Evolutionary conservation across 2,329 filamentous ascomycete species (phyloP).

Genomic region (Aspergillus puulaauensis): DNA sequence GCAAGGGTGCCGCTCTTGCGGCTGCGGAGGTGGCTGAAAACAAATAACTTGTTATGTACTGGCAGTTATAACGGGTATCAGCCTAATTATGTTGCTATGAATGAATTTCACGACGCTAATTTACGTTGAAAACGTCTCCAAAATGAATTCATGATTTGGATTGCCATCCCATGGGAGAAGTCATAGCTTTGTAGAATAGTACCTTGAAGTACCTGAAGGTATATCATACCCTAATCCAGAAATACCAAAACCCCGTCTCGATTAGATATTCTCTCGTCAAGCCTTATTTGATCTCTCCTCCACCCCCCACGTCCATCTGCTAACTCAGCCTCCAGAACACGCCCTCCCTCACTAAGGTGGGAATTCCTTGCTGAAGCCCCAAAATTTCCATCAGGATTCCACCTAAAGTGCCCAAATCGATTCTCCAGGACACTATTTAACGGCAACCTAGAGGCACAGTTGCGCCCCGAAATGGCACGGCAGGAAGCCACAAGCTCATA

Average conservation of each 20-base stretch:
- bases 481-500: conserved; percentile 40
- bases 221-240: conserved; percentile 15
- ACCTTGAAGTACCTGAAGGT: neutral
- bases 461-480: conserved; percentile 29
- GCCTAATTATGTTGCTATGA: neutral
- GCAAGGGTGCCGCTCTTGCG: conserved; percentile 13
- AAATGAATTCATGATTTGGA: neutral
- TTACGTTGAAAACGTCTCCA: neutral
- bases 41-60: conserved; percentile 2
- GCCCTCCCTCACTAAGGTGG: conserved; percentile 30
- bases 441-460: conserved; percentile 32
- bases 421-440: conserved; percentile 41
- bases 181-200: neutral
- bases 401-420: conserved; percentile 34
- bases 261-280: conserved; percentile 43
- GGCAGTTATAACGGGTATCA: neutral
- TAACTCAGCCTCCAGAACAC: conserved; percentile 36
- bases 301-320: conserved; percentile 34
- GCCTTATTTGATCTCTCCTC: conserved; percentile 28
- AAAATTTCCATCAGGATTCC: conserved; percentile 40
- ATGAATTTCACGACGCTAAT: neutral
- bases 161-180: neutral
- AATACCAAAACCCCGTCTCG: conserved; percentile 36
- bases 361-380: conserved; percentile 31
- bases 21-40: conserved; percentile 21